These are phyloP conservation scores for Candida coquimbonensis DNA, from an alignment of 805 yeast species.

Conservation along the genomic window DNA sequence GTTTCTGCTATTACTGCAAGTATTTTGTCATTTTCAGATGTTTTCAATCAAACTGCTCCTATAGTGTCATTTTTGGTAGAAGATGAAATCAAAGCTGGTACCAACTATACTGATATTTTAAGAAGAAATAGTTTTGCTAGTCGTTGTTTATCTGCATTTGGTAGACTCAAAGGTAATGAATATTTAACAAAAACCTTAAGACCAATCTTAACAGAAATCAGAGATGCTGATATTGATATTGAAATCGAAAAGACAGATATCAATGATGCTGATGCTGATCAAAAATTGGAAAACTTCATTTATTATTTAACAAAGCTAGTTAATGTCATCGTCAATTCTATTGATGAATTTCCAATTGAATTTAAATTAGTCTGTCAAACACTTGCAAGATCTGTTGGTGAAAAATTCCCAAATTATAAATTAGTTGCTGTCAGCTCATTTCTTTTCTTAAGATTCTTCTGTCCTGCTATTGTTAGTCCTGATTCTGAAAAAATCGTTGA, in stretches of 20 bases:
- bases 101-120: conserved; percentile 63
- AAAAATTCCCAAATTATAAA: conserved; percentile 61
- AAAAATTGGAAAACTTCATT: conserved; percentile 42
- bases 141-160: conserved; percentile 62
- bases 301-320: conserved; percentile 50
- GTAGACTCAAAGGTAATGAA: conserved; percentile 56
- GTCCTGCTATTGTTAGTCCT: conserved; percentile 90
- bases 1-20: conserved; percentile 67
- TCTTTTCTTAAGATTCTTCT: conserved; percentile 68
- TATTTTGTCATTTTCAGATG: conserved; percentile 46
- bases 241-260: conserved; percentile 53
- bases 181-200: conserved; percentile 48
- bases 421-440: conserved; percentile 79
- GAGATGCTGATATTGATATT: conserved; percentile 43
- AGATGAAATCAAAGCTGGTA: conserved; percentile 55
- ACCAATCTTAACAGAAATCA: conserved; percentile 50
- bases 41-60: conserved; percentile 34
- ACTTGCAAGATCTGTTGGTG: conserved; percentile 48
- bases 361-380: conserved; percentile 65
- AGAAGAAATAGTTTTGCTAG: conserved; percentile 82
- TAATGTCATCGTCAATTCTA: conserved; percentile 49
- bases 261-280: conserved; percentile 32
- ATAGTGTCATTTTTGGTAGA: conserved; percentile 49
- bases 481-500: conserved; percentile 41
- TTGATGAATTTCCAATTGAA: conserved; percentile 58